Conservation (phyloP, 352 stramenopile genomes). For the Phytophthora hybrid region DNA sequence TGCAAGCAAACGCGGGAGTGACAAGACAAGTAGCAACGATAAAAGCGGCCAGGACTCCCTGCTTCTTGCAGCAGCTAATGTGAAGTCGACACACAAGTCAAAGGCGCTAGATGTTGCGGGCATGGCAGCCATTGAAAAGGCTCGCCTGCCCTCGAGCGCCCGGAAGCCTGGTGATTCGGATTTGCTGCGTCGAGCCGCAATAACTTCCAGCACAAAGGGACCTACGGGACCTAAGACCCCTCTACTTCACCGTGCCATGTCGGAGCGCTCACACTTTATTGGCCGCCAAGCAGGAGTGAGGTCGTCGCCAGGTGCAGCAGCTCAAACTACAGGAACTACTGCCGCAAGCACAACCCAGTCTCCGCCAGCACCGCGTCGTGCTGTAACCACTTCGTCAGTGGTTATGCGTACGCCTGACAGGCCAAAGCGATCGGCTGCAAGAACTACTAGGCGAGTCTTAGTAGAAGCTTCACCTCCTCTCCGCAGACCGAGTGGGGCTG, state of each 20-base stretch:
- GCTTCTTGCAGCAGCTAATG: constrained; percentile 11
- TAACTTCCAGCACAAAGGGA: constrained; percentile 9
- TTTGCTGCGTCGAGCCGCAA: constrained; percentile 18
- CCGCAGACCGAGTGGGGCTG: constrained; percentile 46
- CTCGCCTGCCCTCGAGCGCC: not conserved
- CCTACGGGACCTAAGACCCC: not conserved
- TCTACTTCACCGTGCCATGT: constrained; percentile 20
- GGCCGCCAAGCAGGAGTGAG: constrained; percentile 9
- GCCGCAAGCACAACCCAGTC: constrained; percentile 18
- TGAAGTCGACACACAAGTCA: constrained; percentile 5
- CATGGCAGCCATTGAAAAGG: not conserved
- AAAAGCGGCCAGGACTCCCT: constrained; percentile 16
- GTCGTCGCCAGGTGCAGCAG: not conserved
- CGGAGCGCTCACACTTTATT: constrained; percentile 24
- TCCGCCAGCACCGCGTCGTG: constrained; percentile 15
- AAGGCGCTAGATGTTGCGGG: constrained; percentile 2
- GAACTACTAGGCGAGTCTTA: constrained; percentile 55
- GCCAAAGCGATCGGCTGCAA: constrained; percentile 58
- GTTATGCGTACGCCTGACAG: constrained; percentile 86
- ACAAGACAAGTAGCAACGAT: constrained; percentile 1
- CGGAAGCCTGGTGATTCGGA: constrained; percentile 10
- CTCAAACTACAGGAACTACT: constrained; percentile 2
- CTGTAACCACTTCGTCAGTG: constrained; percentile 39
- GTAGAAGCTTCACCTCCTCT: constrained; percentile 84
- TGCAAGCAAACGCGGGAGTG: constrained; percentile 7